Percentiles rank a stretch among this genome's conserved stretches.
Evolutionary conservation across 352 stramenopile genomes (phyloP).

Genomic region (Phytophthora sp.): DNA sequence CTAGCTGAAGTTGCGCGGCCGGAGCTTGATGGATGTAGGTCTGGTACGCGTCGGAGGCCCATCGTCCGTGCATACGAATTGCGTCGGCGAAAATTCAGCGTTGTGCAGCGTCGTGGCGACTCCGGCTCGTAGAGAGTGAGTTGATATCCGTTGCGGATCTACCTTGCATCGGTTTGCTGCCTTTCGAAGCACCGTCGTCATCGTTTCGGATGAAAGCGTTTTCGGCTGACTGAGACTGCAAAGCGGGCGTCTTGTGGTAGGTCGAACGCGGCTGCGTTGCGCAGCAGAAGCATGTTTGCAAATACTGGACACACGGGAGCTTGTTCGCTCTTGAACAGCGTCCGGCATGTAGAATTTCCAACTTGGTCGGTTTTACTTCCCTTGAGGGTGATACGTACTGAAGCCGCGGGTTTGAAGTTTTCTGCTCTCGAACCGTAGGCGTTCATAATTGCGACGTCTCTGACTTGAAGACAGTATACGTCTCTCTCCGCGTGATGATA

Average conservation of each 20-base stretch:
- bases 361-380: too few relatives aligned
- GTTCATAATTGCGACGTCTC: too few relatives aligned
- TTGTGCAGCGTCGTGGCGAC: constrained; percentile 6
- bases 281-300: not conserved
- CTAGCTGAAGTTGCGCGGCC: too few relatives aligned
- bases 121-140: constrained; percentile 14
- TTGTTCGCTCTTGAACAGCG: not conserved
- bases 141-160: constrained; percentile 9
- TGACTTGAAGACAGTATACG: not conserved
- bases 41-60: not conserved
- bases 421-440: too few relatives aligned
- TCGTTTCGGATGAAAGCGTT: constrained; percentile 3
- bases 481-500: not conserved
- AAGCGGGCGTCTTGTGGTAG: not conserved
- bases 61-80: not conserved
- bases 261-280: not conserved
- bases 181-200: constrained; percentile 9
- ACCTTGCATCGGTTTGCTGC: not conserved
- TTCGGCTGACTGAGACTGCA: not conserved
- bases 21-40: not conserved
- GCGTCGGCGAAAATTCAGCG: too few relatives aligned
- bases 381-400: too few relatives aligned
- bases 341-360: not conserved
- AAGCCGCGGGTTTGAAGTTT: too few relatives aligned
- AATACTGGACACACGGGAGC: not conserved